phyloP scores from a whole-genome alignment of 176 grass and related monocot species.

The Oryza glaberrima region DNA sequence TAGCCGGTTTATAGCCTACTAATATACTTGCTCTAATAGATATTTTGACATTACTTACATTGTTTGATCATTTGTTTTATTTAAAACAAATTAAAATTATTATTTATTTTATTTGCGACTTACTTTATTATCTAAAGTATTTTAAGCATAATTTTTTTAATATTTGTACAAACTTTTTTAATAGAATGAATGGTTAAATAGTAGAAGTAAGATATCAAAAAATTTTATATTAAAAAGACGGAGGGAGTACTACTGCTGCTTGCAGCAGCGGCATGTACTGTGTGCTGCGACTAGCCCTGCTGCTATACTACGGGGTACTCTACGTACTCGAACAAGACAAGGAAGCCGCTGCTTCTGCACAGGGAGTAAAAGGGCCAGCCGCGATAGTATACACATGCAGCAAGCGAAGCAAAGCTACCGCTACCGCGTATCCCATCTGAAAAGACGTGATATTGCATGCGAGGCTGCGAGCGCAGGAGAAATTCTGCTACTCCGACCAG shows the following conservation, averaged over 20 bases:
- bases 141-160: too few relatives aligned
- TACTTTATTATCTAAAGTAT: too few relatives aligned
- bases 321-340: background rate
- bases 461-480: background rate
- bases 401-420: background rate
- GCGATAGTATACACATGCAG: background rate
- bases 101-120: too few relatives aligned
- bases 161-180: too few relatives aligned
- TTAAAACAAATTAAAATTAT: too few relatives aligned
- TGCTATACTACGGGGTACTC: background rate
- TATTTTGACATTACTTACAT: too few relatives aligned
- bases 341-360: background rate
- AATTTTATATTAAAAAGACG: too few relatives aligned
- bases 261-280: background rate
- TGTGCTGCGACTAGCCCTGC: background rate
- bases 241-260: background rate
- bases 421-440: background rate
- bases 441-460: conserved; percentile 20
- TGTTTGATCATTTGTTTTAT: too few relatives aligned
- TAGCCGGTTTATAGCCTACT: too few relatives aligned
- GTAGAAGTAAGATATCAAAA: too few relatives aligned
- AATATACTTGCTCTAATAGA: too few relatives aligned
- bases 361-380: background rate
- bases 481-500: background rate
- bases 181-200: too few relatives aligned